Percentiles rank a stretch among this genome's conserved stretches.
phyloP scores from a whole-genome alignment of 176 grass and related monocot genomes.

The Pontederia paniculata region DNA sequence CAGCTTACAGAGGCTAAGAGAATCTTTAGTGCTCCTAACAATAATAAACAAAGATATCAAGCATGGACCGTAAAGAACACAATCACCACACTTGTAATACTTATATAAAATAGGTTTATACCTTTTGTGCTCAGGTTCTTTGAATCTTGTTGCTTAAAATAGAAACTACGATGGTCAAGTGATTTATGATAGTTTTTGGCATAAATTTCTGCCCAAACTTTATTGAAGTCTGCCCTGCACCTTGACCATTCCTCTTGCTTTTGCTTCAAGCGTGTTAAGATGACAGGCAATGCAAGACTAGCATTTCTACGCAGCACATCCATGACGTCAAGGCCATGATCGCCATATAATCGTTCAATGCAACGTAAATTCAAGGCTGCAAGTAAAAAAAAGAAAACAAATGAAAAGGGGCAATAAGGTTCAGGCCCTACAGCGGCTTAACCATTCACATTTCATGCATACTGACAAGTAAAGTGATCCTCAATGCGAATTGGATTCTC shows the following conservation, averaged over 20 bases:
- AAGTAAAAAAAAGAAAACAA: neutral
- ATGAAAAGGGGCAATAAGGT: neutral
- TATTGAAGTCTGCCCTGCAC: constrained; percentile 70
- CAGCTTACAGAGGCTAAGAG: too few species aligned
- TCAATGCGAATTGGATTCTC: constrained; percentile 16
- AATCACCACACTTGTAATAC: neutral
- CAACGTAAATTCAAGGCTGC: constrained; percentile 63
- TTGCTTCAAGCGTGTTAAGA: constrained; percentile 68
- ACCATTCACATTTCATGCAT: neutral
- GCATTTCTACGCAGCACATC: constrained; percentile 66
- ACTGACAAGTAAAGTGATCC: constrained; percentile 21
- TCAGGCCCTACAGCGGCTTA: neutral
- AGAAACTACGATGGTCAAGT: constrained; percentile 74
- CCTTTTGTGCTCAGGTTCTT: constrained; percentile 73
- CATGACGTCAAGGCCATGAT: constrained; percentile 69
- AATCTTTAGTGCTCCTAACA: too few species aligned
- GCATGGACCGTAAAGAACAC: too few species aligned
- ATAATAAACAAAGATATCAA: too few species aligned
- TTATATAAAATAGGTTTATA: constrained; percentile 16
- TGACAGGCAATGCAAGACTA: constrained; percentile 52
- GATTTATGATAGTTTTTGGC: constrained; percentile 80
- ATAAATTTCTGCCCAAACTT: constrained; percentile 81
- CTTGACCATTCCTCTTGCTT: constrained; percentile 72
- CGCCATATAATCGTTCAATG: constrained; percentile 64
- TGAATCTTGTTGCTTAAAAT: constrained; percentile 71